These are phyloP conservation scores for Oryza brachyantha DNA, from an alignment of 176 grass and related monocot genomes.

Conservation along the genomic window DNA sequence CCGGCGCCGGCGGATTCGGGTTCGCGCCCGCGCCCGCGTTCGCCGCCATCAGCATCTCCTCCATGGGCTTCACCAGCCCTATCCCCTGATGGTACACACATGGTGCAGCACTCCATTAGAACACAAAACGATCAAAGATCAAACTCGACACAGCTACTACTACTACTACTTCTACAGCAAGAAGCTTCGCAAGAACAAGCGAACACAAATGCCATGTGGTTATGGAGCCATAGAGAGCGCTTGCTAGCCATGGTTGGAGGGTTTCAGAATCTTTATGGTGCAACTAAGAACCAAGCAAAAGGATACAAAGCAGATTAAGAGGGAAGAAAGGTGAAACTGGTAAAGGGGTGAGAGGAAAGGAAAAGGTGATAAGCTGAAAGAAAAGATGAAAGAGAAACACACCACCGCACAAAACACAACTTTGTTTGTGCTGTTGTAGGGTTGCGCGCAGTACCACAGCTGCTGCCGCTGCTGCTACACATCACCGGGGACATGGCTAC, in stretches of 20 bases:
- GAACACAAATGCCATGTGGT: conserved; percentile 31
- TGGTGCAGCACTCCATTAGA: conserved; percentile 27
- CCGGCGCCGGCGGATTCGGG: conserved; percentile 13
- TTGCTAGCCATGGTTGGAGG: background rate
- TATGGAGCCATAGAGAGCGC: background rate
- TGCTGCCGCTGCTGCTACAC: conserved; percentile 36
- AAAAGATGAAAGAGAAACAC: conserved; percentile 68
- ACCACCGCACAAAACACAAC: conserved; percentile 54
- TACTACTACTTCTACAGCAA: conserved; percentile 26
- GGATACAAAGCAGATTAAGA: conserved; percentile 71
- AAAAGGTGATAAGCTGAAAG: conserved; percentile 53
- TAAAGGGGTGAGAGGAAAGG: conserved; percentile 17
- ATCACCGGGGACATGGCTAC: conserved; percentile 55
- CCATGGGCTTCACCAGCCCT: conserved; percentile 83
- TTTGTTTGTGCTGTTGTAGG: conserved; percentile 80
- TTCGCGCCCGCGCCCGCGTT: conserved; percentile 30
- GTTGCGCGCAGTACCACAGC: conserved; percentile 43
- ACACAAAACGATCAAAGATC: conserved; percentile 31
- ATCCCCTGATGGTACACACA: conserved; percentile 49
- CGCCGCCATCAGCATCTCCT: conserved; percentile 62
- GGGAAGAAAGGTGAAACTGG: conserved; percentile 14
- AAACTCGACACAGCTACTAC: conserved; percentile 10
- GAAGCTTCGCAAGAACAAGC: conserved; percentile 36
- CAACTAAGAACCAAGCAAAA: conserved; percentile 71
- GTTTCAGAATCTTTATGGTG: conserved; percentile 43